Percentiles rank a stretch among this genome's conserved stretches.
These are phyloP conservation scores for Curvularia hawaiiensis DNA, from an alignment of 2,329 filamentous ascomycete genomes.

Conservation along the genomic window DNA sequence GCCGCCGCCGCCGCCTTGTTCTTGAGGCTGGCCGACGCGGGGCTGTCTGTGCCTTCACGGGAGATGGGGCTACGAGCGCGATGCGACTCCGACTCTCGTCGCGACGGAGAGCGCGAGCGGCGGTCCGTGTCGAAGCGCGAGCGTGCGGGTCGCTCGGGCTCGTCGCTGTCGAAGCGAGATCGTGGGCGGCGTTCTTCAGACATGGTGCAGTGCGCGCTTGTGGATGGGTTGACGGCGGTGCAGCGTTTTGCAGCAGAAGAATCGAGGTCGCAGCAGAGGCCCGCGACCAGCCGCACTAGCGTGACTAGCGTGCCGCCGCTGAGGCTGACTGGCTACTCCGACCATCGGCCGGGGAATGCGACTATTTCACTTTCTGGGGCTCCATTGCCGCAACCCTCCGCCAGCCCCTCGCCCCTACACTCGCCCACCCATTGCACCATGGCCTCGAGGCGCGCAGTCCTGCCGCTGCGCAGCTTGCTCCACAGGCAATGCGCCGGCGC, in stretches of 20 bases:
- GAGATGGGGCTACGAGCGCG: conserved; percentile 82
- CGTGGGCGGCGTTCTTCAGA: conserved; percentile 83
- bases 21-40: conserved; percentile 55
- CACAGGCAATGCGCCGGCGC: conserved; percentile 33
- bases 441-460: conserved; percentile 51
- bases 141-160: conserved; percentile 63
- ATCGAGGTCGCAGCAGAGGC: conserved; percentile 4
- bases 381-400: conserved; percentile 6
- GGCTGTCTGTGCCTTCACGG: conserved; percentile 54
- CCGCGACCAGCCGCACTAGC: conserved; percentile 3
- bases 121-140: conserved; percentile 75
- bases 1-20: conserved; percentile 73
- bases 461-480: conserved; percentile 45
- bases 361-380: conserved; percentile 18
- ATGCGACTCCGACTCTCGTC: conserved; percentile 66
- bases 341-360: conserved; percentile 14
- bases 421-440: conserved; percentile 37
- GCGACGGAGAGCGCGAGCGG: conserved; percentile 74
- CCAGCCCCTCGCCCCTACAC: neutral
- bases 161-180: conserved; percentile 92
- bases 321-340: conserved; percentile 11
- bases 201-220: conserved; percentile 56
- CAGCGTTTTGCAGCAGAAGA: conserved; percentile 4
- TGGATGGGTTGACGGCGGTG: neutral
- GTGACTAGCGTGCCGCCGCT: conserved; percentile 16